Percentiles rank a stretch among this genome's conserved stretches.
These are phyloP conservation scores for Bacidia rubella DNA, from an alignment of 495 filamentous ascomycete species.

Conservation along the genomic window DNA sequence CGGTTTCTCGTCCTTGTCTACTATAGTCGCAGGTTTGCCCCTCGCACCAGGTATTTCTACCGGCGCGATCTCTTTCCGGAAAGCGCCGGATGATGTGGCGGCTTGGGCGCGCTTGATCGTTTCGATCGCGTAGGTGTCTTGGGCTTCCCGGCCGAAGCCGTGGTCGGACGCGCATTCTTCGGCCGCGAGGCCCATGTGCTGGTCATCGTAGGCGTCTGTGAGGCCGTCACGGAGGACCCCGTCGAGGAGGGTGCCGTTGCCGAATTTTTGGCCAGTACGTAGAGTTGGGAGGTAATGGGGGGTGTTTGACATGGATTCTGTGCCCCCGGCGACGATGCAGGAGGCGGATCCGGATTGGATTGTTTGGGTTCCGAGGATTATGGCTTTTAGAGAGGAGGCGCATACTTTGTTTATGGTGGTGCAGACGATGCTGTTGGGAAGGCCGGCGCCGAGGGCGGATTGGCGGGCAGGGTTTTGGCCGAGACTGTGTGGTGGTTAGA, in stretches of 20 bases:
- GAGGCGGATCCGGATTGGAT: constrained; percentile 90
- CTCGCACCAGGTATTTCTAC: constrained; percentile 77
- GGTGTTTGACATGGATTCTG: constrained; percentile 94
- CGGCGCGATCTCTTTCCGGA: constrained; percentile 76
- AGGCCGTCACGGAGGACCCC: constrained; percentile 86
- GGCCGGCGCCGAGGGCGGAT: constrained; percentile 77
- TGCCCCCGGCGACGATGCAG: constrained; percentile 79
- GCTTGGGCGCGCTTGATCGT: constrained; percentile 83
- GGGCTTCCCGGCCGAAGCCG: constrained; percentile 61
- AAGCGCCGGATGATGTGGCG: constrained; percentile 63
- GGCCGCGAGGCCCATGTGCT: constrained; percentile 86
- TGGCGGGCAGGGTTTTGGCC: constrained; percentile 95
- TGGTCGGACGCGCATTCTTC: constrained; percentile 88
- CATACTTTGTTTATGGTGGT: constrained; percentile 99
- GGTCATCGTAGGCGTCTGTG: constrained; percentile 78
- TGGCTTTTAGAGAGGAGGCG: constrained; percentile 83
- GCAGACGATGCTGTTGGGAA: constrained; percentile 61
- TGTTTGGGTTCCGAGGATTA: constrained; percentile 88
- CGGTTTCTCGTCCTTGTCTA: constrained; percentile 86
- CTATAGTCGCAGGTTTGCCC: constrained; percentile 70
- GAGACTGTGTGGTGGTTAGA: constrained; percentile 42
- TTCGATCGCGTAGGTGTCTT: constrained; percentile 88
- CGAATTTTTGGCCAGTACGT: constrained; percentile 78
- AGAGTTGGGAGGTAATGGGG: constrained; percentile 89
- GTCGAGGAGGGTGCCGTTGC: constrained; percentile 73